Evolutionary conservation across 1,139 yeast genomes (phyloP).

Genomic region (Yamadazyma diddensiae): DNA sequence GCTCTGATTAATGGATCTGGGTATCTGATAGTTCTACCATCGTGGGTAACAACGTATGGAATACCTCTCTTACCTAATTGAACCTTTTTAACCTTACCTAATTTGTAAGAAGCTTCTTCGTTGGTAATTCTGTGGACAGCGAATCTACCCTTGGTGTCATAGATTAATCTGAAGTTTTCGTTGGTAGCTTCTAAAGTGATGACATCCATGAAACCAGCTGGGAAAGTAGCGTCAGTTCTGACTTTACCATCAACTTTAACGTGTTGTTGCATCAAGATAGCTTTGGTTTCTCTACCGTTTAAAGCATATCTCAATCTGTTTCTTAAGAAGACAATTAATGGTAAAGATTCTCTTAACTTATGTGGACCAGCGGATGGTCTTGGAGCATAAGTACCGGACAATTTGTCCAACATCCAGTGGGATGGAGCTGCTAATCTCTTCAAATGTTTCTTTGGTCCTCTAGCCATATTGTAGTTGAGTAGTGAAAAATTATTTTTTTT

Average conservation of each 20-base stretch:
- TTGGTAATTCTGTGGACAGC: constrained; percentile 99
- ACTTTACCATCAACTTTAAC: constrained; percentile 99
- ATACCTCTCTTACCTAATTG: constrained; percentile 98
- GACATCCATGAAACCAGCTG: constrained; percentile 99
- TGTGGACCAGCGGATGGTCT: constrained; percentile 99
- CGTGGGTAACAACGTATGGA: constrained; percentile 98
- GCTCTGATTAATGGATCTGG: constrained; percentile 96
- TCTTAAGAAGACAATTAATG: constrained; percentile 96
- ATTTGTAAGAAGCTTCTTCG: constrained; percentile 97
- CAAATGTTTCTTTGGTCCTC: constrained; percentile 41
- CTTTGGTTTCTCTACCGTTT: constrained; percentile 99
- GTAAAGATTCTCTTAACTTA: constrained; percentile 98
- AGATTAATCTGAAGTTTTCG: constrained; percentile 98
- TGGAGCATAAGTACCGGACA: constrained; percentile 99
- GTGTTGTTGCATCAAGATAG: constrained; percentile 98
- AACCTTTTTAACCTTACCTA: constrained; percentile 96
- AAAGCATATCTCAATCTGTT: constrained; percentile 99
- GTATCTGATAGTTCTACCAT: constrained; percentile 99
- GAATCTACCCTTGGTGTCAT: constrained; percentile 98
- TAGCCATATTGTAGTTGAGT: constrained; percentile 21
- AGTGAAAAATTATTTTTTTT: constrained; percentile 9
- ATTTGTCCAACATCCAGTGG: constrained; percentile 99
- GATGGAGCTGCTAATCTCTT: constrained; percentile 68
- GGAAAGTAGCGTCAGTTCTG: constrained; percentile 98
- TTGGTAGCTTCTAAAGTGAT: constrained; percentile 95